phyloP scores from a whole-genome alignment of 371 early-diverging fungal genomes.

The Rhizopus sp. region DNA sequence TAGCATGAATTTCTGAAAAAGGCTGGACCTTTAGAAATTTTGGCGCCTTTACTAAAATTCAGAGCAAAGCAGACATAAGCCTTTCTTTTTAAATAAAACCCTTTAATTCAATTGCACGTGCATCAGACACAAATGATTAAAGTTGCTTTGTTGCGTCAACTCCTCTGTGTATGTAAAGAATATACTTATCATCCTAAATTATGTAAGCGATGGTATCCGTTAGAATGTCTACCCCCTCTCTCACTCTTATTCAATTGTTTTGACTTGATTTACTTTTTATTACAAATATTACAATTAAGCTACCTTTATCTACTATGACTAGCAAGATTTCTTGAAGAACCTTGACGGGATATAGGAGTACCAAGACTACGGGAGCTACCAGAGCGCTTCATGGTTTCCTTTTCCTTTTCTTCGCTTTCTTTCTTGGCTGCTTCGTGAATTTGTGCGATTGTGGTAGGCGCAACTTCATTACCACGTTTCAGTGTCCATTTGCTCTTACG shows the following conservation, averaged over 20 bases:
- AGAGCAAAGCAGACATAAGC: slow-evolving; percentile 20
- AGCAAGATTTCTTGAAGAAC: slow-evolving; percentile 25
- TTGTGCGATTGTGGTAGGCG: slow-evolving; percentile 88
- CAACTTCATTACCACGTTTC: slow-evolving; percentile 58
- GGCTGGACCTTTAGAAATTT: slow-evolving; percentile 54
- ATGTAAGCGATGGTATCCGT: no score
- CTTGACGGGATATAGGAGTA: slow-evolving; percentile 55
- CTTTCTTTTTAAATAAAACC: not conserved
- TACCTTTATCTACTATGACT: not conserved
- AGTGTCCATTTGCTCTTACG: slow-evolving; percentile 81
- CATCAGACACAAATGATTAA: no score
- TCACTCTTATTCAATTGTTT: no score
- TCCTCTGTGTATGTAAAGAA: no score
- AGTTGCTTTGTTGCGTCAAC: no score
- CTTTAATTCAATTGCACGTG: no score
- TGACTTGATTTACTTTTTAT: no score
- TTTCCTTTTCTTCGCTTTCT: slow-evolving; percentile 64
- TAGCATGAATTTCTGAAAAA: slow-evolving; percentile 75
- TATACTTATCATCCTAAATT: no score
- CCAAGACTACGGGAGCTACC: slow-evolving; percentile 63
- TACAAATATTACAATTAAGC: not conserved
- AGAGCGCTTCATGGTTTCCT: slow-evolving; percentile 68
- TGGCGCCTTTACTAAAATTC: slow-evolving; percentile 58
- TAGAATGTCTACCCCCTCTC: no score
- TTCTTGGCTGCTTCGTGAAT: slow-evolving; percentile 80